phyloP scores from a whole-genome alignment of 2,329 filamentous ascomycete species.

The Purpureocillium takamizusanense region DNA sequence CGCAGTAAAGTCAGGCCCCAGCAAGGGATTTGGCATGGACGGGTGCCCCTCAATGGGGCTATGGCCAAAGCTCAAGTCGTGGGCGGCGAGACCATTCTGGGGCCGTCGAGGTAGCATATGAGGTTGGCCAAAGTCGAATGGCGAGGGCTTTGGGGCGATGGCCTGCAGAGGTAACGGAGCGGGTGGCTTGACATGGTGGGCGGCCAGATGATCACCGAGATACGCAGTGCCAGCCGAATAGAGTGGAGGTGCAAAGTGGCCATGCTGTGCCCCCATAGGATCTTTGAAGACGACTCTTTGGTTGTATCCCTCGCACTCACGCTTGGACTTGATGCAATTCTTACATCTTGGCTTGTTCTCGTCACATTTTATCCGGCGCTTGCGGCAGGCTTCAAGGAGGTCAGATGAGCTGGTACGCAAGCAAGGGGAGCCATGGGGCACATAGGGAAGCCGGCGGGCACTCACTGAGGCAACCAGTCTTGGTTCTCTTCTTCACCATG shows the following conservation, averaged over 20 bases:
- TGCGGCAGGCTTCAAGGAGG: constrained; percentile 63
- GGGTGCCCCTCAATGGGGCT: constrained; percentile 2
- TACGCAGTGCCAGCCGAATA: constrained; percentile 32
- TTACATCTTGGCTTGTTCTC: constrained; percentile 76
- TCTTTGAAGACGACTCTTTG: constrained; percentile 75
- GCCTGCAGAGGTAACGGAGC: constrained; percentile 26
- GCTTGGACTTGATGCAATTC: constrained; percentile 81
- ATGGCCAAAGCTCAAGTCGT: constrained; percentile 3
- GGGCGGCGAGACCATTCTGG: not conserved
- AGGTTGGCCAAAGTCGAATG: constrained; percentile 14
- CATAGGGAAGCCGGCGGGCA: constrained; percentile 10
- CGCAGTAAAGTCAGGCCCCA: constrained; percentile 5
- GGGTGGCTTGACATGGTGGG: constrained; percentile 27
- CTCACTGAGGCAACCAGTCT: constrained; percentile 86
- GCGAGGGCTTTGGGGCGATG: constrained; percentile 44
- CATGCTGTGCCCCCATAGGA: constrained; percentile 35
- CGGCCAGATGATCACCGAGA: constrained; percentile 12
- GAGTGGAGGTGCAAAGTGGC: constrained; percentile 30
- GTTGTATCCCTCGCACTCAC: constrained; percentile 75
- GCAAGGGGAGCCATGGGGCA: not conserved
- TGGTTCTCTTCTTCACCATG: constrained; percentile 62
- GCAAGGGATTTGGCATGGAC: constrained; percentile 11
- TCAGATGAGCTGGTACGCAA: too few relatives aligned
- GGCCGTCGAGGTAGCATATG: constrained; percentile 3
- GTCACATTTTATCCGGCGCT: constrained; percentile 93